These are phyloP conservation scores for Entophlyctis luteolus DNA, from an alignment of 192 early-diverging fungal genomes.

Conservation along the genomic window DNA sequence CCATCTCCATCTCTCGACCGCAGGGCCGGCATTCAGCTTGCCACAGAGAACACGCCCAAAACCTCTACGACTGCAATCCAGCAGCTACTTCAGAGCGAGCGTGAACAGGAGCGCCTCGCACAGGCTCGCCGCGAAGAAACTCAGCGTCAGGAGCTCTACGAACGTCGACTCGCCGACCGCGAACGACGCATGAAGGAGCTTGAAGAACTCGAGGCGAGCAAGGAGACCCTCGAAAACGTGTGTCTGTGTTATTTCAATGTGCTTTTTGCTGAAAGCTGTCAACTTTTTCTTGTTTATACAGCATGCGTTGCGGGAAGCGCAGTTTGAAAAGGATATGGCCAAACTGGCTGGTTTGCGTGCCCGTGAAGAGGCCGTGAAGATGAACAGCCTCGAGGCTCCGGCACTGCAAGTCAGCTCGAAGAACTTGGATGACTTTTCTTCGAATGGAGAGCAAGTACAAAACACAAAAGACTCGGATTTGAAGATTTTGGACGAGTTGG, in stretches of 20 bases:
- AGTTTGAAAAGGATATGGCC: constrained; percentile 27
- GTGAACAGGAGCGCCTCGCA: constrained; percentile 6
- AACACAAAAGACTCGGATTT: constrained; percentile 7
- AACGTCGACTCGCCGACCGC: constrained; percentile 6
- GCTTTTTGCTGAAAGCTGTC: background rate
- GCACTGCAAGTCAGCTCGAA: background rate
- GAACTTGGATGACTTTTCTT: background rate
- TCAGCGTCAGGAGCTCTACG: constrained; percentile 10
- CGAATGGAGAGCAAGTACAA: background rate
- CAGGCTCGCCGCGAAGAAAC: background rate
- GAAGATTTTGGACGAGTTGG: constrained; percentile 26
- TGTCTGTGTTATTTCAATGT: background rate
- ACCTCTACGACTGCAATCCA: background rate
- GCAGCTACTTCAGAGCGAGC: constrained; percentile 1
- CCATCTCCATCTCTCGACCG: too few relatives aligned
- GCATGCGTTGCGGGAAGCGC: constrained; percentile 1
- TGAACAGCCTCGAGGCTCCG: background rate
- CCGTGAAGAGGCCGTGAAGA: background rate
- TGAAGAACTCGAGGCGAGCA: constrained; percentile 25
- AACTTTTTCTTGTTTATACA: background rate
- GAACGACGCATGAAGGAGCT: constrained; percentile 22
- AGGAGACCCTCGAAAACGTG: background rate
- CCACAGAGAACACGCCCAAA: background rate
- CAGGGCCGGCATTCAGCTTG: too few relatives aligned
- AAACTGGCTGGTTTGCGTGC: constrained; percentile 7